These are phyloP conservation scores for Gigaspora rosea DNA, from an alignment of 192 early-diverging fungal species.

Conservation along the genomic window DNA sequence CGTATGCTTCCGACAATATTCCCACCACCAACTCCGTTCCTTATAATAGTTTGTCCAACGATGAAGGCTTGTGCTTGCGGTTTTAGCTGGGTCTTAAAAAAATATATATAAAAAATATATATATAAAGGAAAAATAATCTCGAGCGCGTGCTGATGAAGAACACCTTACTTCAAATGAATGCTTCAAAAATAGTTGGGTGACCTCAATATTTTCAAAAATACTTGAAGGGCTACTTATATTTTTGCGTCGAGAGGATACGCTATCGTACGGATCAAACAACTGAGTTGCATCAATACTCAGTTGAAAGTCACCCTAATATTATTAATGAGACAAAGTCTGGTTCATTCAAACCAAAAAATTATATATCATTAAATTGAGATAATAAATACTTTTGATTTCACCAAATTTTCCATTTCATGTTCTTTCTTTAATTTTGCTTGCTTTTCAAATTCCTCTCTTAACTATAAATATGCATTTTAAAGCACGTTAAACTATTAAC, in stretches of 20 bases:
- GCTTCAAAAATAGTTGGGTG: conserved; percentile 56
- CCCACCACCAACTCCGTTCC: conserved; percentile 72
- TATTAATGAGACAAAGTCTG: background rate
- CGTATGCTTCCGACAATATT: conserved; percentile 77
- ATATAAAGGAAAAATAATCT: background rate
- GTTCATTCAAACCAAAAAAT: too few relatives aligned
- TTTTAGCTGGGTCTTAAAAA: conserved; percentile 54
- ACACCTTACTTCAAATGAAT: conserved; percentile 61
- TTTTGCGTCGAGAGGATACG: conserved; percentile 34
- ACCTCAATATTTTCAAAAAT: conserved; percentile 38
- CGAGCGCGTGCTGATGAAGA: background rate
- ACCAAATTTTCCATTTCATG: conserved; percentile 68
- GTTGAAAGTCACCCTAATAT: conserved; percentile 47
- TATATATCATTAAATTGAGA: background rate
- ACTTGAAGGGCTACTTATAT: conserved; percentile 21
- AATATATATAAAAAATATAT: background rate
- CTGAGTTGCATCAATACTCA: conserved; percentile 54
- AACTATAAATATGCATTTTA: conserved; percentile 43
- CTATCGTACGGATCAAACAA: conserved; percentile 53
- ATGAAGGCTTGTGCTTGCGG: conserved; percentile 52
- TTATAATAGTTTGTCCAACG: conserved; percentile 62
- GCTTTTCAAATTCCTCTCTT: conserved; percentile 65
- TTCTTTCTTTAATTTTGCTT: conserved; percentile 58
- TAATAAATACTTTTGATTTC: conserved; percentile 51
- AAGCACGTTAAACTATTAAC: background rate